Evolutionary conservation across 192 early-diverging fungal genomes (phyloP).

Genomic region (Backusella australiensis): DNA sequence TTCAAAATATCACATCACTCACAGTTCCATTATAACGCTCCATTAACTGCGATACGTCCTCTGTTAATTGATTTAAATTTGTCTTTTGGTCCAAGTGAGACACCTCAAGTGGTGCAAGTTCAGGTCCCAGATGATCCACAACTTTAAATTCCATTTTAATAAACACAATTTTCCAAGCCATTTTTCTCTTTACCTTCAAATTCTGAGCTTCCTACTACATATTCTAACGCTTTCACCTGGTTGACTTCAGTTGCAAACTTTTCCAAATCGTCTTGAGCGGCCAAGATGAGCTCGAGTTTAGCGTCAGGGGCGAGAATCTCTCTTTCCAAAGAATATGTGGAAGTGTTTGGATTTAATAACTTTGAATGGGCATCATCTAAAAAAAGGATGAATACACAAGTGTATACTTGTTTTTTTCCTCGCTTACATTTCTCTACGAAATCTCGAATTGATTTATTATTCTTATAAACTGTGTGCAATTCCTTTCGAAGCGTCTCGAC

Average conservation of each 20-base stretch:
- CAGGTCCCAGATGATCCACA: constrained; percentile 26
- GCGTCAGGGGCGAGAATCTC: constrained; percentile 35
- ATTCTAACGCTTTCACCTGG: constrained; percentile 40
- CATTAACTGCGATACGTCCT: constrained; percentile 33
- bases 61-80: constrained; percentile 25
- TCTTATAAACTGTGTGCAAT: constrained; percentile 26
- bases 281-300: constrained; percentile 39
- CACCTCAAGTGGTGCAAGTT: constrained; percentile 35
- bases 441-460: constrained; percentile 30
- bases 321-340: constrained; percentile 35
- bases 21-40: constrained; percentile 43
- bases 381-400: neutral
- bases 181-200: constrained; percentile 27
- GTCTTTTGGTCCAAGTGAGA: constrained; percentile 30
- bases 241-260: constrained; percentile 35
- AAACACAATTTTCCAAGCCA: too few relatives aligned
- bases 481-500: constrained; percentile 26
- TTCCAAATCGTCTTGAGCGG: constrained; percentile 35
- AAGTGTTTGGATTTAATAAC: constrained; percentile 28
- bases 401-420: neutral
- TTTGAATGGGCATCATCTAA: constrained; percentile 34
- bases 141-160: constrained; percentile 10
- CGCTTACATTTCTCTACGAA: constrained; percentile 40
- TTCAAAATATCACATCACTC: neutral
- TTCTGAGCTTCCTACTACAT: constrained; percentile 36